Percentiles rank a stretch among this genome's conserved stretches.
Conservation (phyloP, 1,284 basidiomycete species). For the Sphaerobolus stellatus region DNA sequence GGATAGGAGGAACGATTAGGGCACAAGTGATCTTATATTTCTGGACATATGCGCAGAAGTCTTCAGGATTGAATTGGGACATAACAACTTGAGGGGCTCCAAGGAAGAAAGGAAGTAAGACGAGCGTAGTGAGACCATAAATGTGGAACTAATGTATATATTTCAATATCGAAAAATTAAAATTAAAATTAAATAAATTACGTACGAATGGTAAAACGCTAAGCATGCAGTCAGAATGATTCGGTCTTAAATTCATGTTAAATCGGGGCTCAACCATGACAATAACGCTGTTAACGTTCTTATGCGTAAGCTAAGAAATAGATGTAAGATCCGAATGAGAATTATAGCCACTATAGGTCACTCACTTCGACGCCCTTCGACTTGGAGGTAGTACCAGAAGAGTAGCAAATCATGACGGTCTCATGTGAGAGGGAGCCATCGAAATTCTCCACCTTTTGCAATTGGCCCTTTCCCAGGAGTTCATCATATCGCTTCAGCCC, state of each 20-base stretch:
- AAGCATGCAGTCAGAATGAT: conserved; percentile 54
- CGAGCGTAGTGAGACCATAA: not conserved
- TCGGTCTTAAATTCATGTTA: no score
- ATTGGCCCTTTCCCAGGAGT: conserved; percentile 44
- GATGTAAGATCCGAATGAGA: not conserved
- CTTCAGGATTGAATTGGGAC: conserved; percentile 12
- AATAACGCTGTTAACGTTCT: conserved; percentile 56
- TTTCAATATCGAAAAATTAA: not conserved
- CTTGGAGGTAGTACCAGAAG: conserved; percentile 63
- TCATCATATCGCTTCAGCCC: conserved; percentile 35
- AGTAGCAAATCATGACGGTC: conserved; percentile 65
- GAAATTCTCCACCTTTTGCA: conserved; percentile 50
- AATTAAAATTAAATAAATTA: not conserved
- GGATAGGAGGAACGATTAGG: conserved; percentile 54
- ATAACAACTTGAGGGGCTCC: conserved; percentile 2
- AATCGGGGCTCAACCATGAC: conserved; percentile 44
- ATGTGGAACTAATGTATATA: not conserved
- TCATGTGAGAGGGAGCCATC: conserved; percentile 48
- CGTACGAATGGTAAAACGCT: conserved; percentile 54
- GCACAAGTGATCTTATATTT: conserved; percentile 40
- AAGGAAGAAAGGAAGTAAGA: not conserved
- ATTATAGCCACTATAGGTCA: conserved; percentile 23
- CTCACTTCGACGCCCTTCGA: conserved; percentile 48
- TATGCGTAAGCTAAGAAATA: conserved; percentile 55
- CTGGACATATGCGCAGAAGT: conserved; percentile 20